phyloP scores from a whole-genome alignment of 352 stramenopile genomes.

The Phytophthora hybrid region DNA sequence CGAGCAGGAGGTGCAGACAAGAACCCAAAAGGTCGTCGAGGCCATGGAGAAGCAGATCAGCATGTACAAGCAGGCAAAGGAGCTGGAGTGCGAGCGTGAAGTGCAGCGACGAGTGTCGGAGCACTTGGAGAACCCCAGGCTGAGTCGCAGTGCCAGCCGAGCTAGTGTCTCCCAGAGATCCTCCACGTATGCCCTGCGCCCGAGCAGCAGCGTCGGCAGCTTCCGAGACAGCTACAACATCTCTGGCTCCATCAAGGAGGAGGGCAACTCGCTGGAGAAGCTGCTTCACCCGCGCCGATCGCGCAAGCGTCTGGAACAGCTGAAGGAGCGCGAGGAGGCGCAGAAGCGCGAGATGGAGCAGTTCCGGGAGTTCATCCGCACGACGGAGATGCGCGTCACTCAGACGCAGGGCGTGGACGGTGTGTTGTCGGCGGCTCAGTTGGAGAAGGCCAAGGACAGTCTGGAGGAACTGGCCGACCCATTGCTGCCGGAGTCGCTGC shows the following conservation, averaged over 20 bases:
- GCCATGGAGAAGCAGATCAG: constrained; percentile 87
- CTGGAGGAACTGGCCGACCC: constrained; percentile 60
- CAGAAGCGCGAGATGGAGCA: constrained; percentile 89
- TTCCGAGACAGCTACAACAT: constrained; percentile 54
- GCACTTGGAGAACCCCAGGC: constrained; percentile 38
- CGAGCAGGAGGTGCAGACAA: constrained; percentile 71
- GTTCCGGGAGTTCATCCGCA: constrained; percentile 87
- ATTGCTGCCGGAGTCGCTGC: constrained; percentile 61
- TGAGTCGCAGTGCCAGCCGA: constrained; percentile 32
- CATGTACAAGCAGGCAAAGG: constrained; percentile 89
- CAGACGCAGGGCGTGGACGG: constrained; percentile 23
- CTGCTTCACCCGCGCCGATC: constrained; percentile 79
- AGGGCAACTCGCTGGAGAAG: constrained; percentile 75
- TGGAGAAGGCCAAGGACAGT: constrained; percentile 38
- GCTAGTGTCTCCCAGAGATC: constrained; percentile 28
- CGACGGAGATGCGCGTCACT: constrained; percentile 57
- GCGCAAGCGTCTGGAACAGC: constrained; percentile 64
- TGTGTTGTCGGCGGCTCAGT: constrained; percentile 29
- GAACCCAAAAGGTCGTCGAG: constrained; percentile 73
- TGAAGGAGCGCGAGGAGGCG: constrained; percentile 76
- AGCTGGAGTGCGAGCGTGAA: constrained; percentile 82
- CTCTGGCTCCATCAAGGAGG: constrained; percentile 43
- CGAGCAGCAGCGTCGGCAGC: constrained; percentile 33
- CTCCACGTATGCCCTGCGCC: constrained; percentile 24
- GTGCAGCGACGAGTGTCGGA: constrained; percentile 77